Evolutionary conservation across 2,329 filamentous ascomycete genomes (phyloP).

Genomic region (Aspergillus ochraceoroseus): DNA sequence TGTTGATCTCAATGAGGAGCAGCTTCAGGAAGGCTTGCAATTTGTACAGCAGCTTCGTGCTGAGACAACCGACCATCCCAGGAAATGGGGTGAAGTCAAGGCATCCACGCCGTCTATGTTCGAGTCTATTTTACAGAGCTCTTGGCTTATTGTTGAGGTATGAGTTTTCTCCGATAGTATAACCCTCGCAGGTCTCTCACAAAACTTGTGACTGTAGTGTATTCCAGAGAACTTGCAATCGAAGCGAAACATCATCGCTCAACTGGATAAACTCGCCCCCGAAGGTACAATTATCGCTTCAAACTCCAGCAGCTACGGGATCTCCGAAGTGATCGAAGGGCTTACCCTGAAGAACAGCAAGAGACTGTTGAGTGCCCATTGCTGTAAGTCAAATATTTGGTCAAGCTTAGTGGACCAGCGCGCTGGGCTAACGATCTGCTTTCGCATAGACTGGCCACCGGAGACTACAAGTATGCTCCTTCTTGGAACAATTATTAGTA

Average conservation of each 20-base stretch:
- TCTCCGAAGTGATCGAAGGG: constrained; percentile 41
- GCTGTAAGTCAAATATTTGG: too few relatives aligned
- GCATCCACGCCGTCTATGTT: not conserved
- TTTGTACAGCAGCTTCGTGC: constrained; percentile 5
- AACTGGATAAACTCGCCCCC: constrained; percentile 39
- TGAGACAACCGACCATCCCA: not conserved
- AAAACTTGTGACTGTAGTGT: too few relatives aligned
- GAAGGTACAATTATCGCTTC: constrained; percentile 43
- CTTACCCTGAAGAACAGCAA: constrained; percentile 33
- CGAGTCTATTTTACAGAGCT: constrained; percentile 1
- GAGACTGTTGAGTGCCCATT: constrained; percentile 45
- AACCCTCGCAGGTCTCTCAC: too few relatives aligned
- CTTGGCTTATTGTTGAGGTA: constrained; percentile 13
- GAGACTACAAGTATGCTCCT: constrained; percentile 33
- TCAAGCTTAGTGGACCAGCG: too few relatives aligned
- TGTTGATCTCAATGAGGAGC: constrained; percentile 5
- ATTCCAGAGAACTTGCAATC: constrained; percentile 43
- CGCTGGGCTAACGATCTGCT: too few relatives aligned
- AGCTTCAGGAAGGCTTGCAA: constrained; percentile 2
- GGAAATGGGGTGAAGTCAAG: constrained; percentile 1
- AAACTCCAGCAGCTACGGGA: constrained; percentile 48
- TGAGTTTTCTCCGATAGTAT: too few relatives aligned
- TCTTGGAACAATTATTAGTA: too few relatives aligned
- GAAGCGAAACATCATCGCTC: constrained; percentile 40
- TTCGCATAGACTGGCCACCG: constrained; percentile 42